Base-by-base conservation (phyloP, 495 filamentous ascomycete species). In the Aspergillus indologenus region DNA sequence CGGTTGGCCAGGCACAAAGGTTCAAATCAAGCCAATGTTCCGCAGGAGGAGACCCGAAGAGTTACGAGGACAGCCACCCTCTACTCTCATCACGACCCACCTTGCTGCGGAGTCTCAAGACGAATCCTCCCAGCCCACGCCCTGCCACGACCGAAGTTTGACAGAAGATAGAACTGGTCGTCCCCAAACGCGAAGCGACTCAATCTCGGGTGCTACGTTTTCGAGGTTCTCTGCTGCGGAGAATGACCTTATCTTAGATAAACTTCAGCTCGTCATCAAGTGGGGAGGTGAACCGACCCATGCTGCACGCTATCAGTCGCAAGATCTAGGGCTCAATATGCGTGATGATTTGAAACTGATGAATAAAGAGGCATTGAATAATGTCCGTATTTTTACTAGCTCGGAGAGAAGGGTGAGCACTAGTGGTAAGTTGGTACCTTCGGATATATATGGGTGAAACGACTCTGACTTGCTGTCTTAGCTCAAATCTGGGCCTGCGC, bases 21-120 rank as follows among this genome's bases (percentile, higher is more conserved):
- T 98, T 23, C 94, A 98, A 74, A 97, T 98, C 65, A 98, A 98
- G 74, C 94, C 94, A 1, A 92, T 98, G 89, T 98, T 97, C 72
- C 85, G 90, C 43, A 96, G 91, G 71, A 79, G 85, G 52, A 88
- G 87, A 68, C 78, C 80, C 12, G 82, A 87, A 55, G 83, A 85
- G 60, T 69, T 79, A 58, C 55, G 61, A 45, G 71, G 63, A 18
- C 61, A 75, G 60, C 48, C 55, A 42, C 58, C 64, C 43, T 40
- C 53, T 44, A 55, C 34, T 18, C 53, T 42, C 21, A 48, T 54
- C 9, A 54, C 49, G 9, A 54, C 56, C 9, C 29, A 31, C 14
- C 21, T 59, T 8, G 58, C 29, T 59, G 68, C 67, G 8, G 19
- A 5, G 15, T 26, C 52, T 17, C 51, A 48, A 8, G 61, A 73